These are phyloP conservation scores for Tubosaeta brunneosetosa DNA, from an alignment of 768 basidiomycete species.

Conservation along the genomic window DNA sequence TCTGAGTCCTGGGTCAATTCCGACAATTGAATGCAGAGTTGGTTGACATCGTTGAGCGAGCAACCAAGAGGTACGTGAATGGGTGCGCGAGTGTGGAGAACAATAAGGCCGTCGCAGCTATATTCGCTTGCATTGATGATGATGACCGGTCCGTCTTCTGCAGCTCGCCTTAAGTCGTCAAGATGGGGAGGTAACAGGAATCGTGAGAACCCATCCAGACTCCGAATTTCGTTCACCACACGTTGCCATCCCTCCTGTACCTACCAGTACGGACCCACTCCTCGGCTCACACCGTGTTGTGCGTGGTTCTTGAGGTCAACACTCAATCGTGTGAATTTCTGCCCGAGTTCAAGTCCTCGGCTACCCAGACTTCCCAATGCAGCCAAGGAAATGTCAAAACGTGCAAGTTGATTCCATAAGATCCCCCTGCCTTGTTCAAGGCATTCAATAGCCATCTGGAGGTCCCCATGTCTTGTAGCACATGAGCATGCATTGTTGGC, in stretches of 20 bases:
- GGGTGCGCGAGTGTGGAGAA: not conserved
- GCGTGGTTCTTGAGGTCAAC: not conserved
- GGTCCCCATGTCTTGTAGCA: not conserved
- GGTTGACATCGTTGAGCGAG: not conserved
- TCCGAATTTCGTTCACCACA: not conserved
- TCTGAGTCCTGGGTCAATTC: not conserved
- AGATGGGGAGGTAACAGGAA: not conserved
- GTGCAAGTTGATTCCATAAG: not conserved
- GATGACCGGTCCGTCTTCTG: not conserved
- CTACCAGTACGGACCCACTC: not conserved
- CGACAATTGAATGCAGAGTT: not conserved
- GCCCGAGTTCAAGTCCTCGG: not conserved
- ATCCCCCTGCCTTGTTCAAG: not conserved
- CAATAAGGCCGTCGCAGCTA: not conserved
- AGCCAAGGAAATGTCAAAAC: not conserved
- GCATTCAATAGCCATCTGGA: not conserved
- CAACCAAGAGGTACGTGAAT: not conserved
- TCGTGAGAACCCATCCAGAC: not conserved
- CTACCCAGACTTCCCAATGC: not conserved
- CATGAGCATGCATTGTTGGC: not conserved
- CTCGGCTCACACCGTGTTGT: not conserved
- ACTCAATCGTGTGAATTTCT: not conserved
- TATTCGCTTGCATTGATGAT: not conserved
- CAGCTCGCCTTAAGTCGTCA: not conserved
- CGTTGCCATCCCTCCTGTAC: not conserved